Evolutionary conservation across 2,329 filamentous ascomycete species (phyloP).

Genomic region (Cadophora malorum): DNA sequence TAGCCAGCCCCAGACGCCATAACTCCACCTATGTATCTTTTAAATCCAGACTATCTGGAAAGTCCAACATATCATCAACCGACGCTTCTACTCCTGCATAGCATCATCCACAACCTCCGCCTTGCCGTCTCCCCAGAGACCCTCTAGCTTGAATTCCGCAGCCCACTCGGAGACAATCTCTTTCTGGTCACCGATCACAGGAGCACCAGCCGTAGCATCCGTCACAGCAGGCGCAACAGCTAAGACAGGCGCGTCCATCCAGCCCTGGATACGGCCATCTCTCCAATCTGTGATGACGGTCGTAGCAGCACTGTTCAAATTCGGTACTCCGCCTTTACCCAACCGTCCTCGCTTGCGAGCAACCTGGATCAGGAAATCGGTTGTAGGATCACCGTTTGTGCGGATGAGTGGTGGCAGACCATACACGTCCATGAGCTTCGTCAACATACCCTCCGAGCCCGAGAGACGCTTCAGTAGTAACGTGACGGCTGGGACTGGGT

Average conservation of each 20-base stretch:
- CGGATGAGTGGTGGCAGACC: slow-evolving; percentile 80
- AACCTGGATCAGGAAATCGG: slow-evolving; percentile 92
- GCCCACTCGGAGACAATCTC: slow-evolving; percentile 92
- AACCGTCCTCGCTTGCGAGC: slow-evolving; percentile 90
- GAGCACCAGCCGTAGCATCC: slow-evolving; percentile 49
- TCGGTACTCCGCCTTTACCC: slow-evolving; percentile 88
- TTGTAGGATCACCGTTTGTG: slow-evolving; percentile 76
- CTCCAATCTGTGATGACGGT: slow-evolving; percentile 96
- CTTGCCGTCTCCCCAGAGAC: slow-evolving; percentile 79
- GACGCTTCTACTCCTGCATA: slow-evolving; percentile 41
- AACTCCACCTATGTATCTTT: slow-evolving; percentile 15
- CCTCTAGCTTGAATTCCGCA: slow-evolving; percentile 93
- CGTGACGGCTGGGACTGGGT: slow-evolving; percentile 85
- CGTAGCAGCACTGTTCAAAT: slow-evolving; percentile 85
- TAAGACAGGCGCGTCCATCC: slow-evolving; percentile 78
- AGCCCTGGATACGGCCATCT: slow-evolving; percentile 92
- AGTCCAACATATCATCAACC: neutral
- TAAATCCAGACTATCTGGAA: slow-evolving; percentile 8
- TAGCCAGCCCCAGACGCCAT: slow-evolving; percentile 20
- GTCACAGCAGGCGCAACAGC: slow-evolving; percentile 54
- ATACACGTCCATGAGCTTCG: slow-evolving; percentile 84
- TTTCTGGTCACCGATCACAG: slow-evolving; percentile 71
- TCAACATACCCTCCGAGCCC: slow-evolving; percentile 72
- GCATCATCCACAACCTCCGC: slow-evolving; percentile 38
- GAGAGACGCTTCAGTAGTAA: slow-evolving; percentile 85